Conservation (phyloP, 768 basidiomycete species). For the Mycena leptocephala region DNA sequence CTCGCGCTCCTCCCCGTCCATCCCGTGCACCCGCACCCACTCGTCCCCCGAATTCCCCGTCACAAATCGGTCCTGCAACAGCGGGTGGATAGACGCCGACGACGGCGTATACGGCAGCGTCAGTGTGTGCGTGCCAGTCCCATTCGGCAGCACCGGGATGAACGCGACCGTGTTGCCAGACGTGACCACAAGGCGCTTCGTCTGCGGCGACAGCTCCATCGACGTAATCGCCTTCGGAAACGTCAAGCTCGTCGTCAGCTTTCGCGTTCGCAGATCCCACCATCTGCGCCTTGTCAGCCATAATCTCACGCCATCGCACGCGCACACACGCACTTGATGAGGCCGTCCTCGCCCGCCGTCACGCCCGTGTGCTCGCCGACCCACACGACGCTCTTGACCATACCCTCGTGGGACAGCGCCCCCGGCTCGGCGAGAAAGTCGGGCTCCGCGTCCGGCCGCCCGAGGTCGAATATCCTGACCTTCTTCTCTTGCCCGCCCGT, state of each 20-base stretch:
- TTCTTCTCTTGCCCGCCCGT: constrained; percentile 99
- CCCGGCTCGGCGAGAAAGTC: constrained; percentile 81
- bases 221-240: constrained; percentile 90
- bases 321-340: constrained; percentile 78
- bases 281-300: constrained; percentile 69
- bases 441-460: constrained; percentile 89
- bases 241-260: constrained; percentile 77
- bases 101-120: constrained; percentile 91
- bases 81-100: constrained; percentile 95
- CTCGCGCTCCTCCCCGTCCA: constrained; percentile 92
- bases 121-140: constrained; percentile 81
- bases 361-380: constrained; percentile 91
- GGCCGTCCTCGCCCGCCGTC: constrained; percentile 93
- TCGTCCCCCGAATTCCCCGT: constrained; percentile 93
- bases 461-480: constrained; percentile 94
- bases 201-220: constrained; percentile 92
- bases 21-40: constrained; percentile 96
- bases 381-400: constrained; percentile 95
- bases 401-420: constrained; percentile 86
- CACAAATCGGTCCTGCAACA: constrained; percentile 90
- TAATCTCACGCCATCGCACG: neutral
- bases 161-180: constrained; percentile 95
- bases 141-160: constrained; percentile 81
- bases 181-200: constrained; percentile 89
- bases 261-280: constrained; percentile 94